A percentile compares a stretch with the other conserved stretches of the same genome.
Conservation (phyloP, 331 rosid genomes). For the Rhamnella rubrinervis region DNA sequence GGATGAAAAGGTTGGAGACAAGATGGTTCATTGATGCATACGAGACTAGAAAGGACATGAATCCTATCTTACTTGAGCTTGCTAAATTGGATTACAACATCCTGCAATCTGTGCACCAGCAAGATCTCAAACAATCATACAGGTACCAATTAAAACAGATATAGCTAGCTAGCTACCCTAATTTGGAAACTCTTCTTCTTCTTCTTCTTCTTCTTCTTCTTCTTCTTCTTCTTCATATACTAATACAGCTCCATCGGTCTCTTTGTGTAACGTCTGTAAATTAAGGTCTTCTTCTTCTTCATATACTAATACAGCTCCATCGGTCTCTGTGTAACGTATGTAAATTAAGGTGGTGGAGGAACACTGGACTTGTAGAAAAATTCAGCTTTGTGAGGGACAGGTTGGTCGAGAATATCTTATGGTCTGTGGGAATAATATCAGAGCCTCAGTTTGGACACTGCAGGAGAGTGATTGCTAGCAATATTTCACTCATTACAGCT, state of each 20-base stretch:
- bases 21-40: constrained; percentile 30
- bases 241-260: too few species aligned
- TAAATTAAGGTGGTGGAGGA: constrained; percentile 31
- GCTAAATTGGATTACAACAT: constrained; percentile 25
- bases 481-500: background rate
- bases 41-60: background rate
- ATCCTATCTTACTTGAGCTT: constrained; percentile 9
- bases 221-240: too few species aligned
- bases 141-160: background rate
- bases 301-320: too few species aligned
- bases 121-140: constrained; percentile 9
- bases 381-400: constrained; percentile 27
- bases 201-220: too few species aligned
- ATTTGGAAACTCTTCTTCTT: background rate
- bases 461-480: constrained; percentile 3
- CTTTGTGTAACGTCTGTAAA: too few species aligned
- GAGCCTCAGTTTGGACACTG: constrained; percentile 7
- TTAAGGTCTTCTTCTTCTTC: too few species aligned
- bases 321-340: too few species aligned
- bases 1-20: constrained; percentile 20
- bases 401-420: constrained; percentile 13
- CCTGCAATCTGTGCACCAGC: constrained; percentile 16
- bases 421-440: constrained; percentile 4
- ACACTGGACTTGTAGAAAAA: constrained; percentile 7
- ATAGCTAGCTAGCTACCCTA: background rate